Evolutionary conservation across 2,329 filamentous ascomycete species (phyloP), one percentile per base, ranked within the genome.

Genomic region (Colletotrichum lupini): DNA sequence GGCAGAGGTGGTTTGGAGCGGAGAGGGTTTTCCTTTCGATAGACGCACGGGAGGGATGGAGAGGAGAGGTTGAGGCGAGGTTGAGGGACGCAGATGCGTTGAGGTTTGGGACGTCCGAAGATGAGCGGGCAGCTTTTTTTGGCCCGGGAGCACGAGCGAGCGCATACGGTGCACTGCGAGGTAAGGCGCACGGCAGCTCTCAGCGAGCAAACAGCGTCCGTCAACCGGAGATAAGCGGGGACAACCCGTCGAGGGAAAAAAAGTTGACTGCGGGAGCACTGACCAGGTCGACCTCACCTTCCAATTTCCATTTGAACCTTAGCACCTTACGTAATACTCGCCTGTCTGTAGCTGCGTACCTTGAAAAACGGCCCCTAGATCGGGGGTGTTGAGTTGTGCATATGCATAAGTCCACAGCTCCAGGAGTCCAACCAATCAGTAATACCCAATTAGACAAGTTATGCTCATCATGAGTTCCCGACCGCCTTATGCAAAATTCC

Each of bases 101-200:
- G 69, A 72, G 72, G 35, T 73, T 68, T 68, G 64, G 64, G 59
- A 70, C 30, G 66, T 74, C 73, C 73, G 73, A 63, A 7, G 65
- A 55, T 60, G 65, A 52, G 57, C 53, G 71, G 68, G 72, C 61
- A 63, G 64, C 64, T 57, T 64, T 74, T 74, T 72, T 63, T 64
- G 46, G 53, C 11, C 30, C 57, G 42, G 42, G 42, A 49, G 42
- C 42, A 8, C 37, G 37, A 42, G 37, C 62, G 30, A 59, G 67
- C 60, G 68, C 42, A 14, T 30, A 52, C 35, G 35, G 22, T 59
- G 30, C 22, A 26, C 37, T 42, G 16, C 0, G 37, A 61, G 58
- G 35, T 60, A 46, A 46, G 42, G 42, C 19, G 42, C 19, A 49
- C 42, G 42, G 42, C 42, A 49, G 42, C 42, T 49, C 16, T 49